Evolutionary conservation across 805 yeast species (phyloP).

Genomic region (Brettanomyces naardenensis): DNA sequence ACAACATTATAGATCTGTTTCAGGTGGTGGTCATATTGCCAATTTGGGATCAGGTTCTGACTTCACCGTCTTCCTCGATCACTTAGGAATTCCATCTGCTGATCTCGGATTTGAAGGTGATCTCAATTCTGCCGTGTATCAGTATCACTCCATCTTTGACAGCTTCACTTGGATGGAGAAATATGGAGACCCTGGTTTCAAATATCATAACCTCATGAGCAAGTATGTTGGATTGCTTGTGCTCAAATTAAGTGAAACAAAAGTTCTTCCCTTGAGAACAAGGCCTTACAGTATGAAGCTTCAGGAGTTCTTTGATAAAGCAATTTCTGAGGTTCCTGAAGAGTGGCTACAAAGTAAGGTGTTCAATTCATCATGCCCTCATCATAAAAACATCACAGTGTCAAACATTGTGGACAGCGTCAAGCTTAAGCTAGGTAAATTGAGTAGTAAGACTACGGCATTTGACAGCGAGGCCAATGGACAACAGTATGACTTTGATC

Average conservation of each 20-base stretch:
- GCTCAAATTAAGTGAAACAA: conserved; percentile 40
- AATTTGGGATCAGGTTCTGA: conserved; percentile 68
- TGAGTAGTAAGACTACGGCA: conserved; percentile 15
- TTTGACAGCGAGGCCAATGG: conserved; percentile 20
- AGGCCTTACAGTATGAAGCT: conserved; percentile 46
- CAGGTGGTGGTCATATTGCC: conserved; percentile 26
- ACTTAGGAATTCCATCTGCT: conserved; percentile 51
- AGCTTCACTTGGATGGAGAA: conserved; percentile 63
- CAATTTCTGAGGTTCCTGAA: conserved; percentile 12
- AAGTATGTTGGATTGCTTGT: conserved; percentile 44
- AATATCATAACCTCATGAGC: conserved; percentile 47
- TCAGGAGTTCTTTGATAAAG: conserved; percentile 36
- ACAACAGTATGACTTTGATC: conserved; percentile 16
- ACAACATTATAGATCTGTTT: conserved; percentile 28
- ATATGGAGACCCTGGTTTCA: conserved; percentile 56
- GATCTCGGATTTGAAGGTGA: conserved; percentile 47
- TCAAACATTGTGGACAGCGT: conserved; percentile 23
- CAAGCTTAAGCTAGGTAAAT: conserved; percentile 17
- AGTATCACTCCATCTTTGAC: conserved; percentile 71
- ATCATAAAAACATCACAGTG: conserved; percentile 1
- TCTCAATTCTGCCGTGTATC: conserved; percentile 51
- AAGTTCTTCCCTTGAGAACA: conserved; percentile 35
- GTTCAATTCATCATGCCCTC: not conserved
- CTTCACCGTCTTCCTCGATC: conserved; percentile 52
- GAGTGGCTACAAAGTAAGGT: conserved; percentile 16